Base-by-base conservation (phyloP, 768 basidiomycete species). In the Dentipellis sp. region DNA sequence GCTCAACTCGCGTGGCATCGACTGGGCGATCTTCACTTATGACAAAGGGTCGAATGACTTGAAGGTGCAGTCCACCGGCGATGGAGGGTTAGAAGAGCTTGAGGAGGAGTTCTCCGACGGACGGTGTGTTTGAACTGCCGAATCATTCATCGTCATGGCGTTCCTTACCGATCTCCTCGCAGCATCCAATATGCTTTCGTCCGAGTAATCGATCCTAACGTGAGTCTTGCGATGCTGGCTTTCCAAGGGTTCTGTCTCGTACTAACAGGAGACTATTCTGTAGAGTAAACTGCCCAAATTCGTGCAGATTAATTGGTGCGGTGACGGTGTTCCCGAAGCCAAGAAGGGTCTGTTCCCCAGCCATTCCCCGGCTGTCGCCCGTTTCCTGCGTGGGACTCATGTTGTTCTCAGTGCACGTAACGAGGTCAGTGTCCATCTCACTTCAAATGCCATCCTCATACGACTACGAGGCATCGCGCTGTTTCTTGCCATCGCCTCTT, bases 291-390 rank as follows among this genome's bases (percentile, higher is more conserved):
- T 98, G 2, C 77, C 86, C 47, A 97, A 97, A 73, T 91, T 94
- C 59, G 92, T 97, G 14, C 90, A 95, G 66, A 87, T 98, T 70
- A 91, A 93, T 64, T 97, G 95, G 94, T 93, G 92, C 63, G 95
- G 95, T 46, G 94, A 95, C 65, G 95, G 95, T 56, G 95, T 98
- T 1, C 95, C 95, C 11, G 91, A 85, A 68, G 76, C 77, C 17
- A 87, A 90, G 71, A 98, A 98, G 68, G 95, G 95, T 8, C 76
- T 97, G 21, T 95, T 95, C 74, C 86, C 91, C 65, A 86, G 83
- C 8, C 94, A 97, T 68, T 82, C 92, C 7, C 78, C 79, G 47
- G 79, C 91, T 1, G 88, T 98, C 9, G 78, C 84, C 42, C 81
- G 75, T 56, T 94, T 87, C 69, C 76, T 98, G 47, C 83, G 83